phyloP scores from a whole-genome alignment of 2,329 filamentous ascomycete genomes.

The Stemphylium vesicarium region DNA sequence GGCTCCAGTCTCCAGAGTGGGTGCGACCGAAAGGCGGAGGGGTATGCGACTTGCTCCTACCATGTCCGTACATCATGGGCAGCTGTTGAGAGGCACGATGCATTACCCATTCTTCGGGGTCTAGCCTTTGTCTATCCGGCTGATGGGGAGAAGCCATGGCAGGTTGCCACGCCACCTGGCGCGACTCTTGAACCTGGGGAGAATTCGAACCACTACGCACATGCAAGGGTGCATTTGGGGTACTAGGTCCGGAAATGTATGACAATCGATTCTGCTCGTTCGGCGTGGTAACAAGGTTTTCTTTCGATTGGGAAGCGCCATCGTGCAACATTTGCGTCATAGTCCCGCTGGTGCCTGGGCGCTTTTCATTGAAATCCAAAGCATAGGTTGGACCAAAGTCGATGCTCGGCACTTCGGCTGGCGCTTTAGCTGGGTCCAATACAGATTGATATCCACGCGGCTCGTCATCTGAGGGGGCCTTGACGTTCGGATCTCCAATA shows the following conservation, averaged over 20 bases:
- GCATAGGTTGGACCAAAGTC: conserved; percentile 87
- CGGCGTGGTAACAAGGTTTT: conserved; percentile 37
- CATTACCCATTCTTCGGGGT: conserved; percentile 83
- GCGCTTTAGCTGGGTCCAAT: conserved; percentile 18
- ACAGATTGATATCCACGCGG: conserved; percentile 55
- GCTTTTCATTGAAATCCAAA: conserved; percentile 62
- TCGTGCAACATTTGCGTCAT: conserved; percentile 50
- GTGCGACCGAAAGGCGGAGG: conserved; percentile 52
- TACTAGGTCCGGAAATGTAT: conserved; percentile 41
- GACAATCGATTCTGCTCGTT: conserved; percentile 40
- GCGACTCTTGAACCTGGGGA: conserved; percentile 60
- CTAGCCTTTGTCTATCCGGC: conserved; percentile 62
- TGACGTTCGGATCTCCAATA: conserved; percentile 65
- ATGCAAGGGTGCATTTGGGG: conserved; percentile 51
- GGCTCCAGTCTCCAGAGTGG: conserved; percentile 55
- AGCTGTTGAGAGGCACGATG: conserved; percentile 69
- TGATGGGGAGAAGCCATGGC: conserved; percentile 61
- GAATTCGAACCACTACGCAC: conserved; percentile 47
- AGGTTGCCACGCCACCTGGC: conserved; percentile 81
- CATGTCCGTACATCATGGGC: conserved; percentile 58
- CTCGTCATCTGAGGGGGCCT: conserved; percentile 51
- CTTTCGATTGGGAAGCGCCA: conserved; percentile 39
- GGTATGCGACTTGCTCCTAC: conserved; percentile 62
- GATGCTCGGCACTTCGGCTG: conserved; percentile 70
- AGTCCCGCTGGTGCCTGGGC: conserved; percentile 63